Conservation (phyloP, 345 rosid species). For the Populus davidiana region DNA sequence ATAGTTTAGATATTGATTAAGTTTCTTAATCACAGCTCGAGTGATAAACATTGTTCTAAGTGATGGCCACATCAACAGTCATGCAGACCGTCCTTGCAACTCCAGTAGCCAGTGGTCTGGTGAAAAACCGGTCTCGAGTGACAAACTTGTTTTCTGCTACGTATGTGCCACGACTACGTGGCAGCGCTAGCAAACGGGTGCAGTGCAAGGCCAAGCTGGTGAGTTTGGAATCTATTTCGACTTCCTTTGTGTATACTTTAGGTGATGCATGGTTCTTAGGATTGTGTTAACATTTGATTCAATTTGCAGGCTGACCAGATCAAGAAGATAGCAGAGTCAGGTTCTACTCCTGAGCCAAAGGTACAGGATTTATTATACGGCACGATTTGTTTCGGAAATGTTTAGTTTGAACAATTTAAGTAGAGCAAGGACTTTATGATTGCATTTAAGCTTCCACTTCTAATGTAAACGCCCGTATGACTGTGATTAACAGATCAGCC, state of each 20-base stretch:
- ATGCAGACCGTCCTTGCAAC: conserved; percentile 44
- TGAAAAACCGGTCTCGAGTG: conserved; percentile 4
- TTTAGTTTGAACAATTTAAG: background rate
- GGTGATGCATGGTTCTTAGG: background rate
- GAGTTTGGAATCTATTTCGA: background rate
- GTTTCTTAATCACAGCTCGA: too few relatives aligned
- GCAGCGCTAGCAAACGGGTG: conserved; percentile 27
- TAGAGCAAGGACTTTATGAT: background rate
- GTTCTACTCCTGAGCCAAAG: conserved; percentile 7
- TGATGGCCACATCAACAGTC: conserved; percentile 40
- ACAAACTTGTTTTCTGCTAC: conserved; percentile 21
- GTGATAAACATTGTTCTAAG: too few relatives aligned
- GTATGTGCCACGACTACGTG: conserved; percentile 23
- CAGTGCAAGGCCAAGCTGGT: conserved; percentile 44
- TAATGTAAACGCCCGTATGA: background rate
- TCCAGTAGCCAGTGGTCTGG: conserved; percentile 23
- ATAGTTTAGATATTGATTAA: too few relatives aligned
- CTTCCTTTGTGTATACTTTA: background rate
- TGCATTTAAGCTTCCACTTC: background rate
- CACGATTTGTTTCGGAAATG: too few relatives aligned
- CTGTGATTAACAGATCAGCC: conserved; percentile 36
- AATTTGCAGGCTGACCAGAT: background rate
- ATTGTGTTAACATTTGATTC: too few relatives aligned
- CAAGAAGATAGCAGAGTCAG: background rate
- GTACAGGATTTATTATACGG: background rate